Evolutionary conservation across 371 early-diverging fungal genomes (phyloP).

Genomic region (Mortierella sp.): DNA sequence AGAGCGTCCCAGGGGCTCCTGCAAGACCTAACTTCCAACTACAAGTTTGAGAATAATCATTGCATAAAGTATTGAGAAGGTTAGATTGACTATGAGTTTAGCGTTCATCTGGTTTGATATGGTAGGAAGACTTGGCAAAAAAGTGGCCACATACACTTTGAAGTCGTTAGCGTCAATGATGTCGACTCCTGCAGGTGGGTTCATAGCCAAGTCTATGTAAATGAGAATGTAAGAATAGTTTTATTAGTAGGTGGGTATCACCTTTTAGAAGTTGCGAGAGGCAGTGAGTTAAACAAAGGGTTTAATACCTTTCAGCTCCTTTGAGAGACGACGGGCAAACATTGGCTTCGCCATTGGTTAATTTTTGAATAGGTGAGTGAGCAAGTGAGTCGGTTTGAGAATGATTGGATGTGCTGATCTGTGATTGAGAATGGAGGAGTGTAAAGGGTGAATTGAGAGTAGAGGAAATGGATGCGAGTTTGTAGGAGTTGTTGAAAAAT

Average conservation of each 20-base stretch:
- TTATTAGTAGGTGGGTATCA: background rate
- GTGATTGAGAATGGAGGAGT: conserved; percentile 1
- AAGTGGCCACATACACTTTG: conserved; percentile 59
- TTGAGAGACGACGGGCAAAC: conserved; percentile 64
- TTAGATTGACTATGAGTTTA: background rate
- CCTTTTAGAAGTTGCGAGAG: background rate
- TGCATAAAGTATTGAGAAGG: too few species aligned
- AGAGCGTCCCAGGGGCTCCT: conserved; percentile 78
- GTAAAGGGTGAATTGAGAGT: background rate
- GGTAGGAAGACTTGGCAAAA: too few species aligned
- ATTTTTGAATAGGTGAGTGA: background rate
- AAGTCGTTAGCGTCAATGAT: conserved; percentile 71
- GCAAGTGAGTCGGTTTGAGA: background rate
- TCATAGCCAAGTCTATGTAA: conserved; percentile 64
- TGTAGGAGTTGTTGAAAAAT: too few species aligned
- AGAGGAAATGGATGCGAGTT: too few species aligned
- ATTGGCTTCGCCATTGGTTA: conserved; percentile 52
- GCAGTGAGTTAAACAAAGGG: background rate
- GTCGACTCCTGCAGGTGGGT: conserved; percentile 70
- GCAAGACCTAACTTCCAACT: conserved; percentile 74
- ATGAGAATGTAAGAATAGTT: background rate
- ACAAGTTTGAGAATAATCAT: conserved; percentile 1
- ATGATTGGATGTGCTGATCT: background rate
- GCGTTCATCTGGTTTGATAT: background rate
- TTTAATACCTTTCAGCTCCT: conserved; percentile 66